Percentiles rank a stretch among this genome's conserved stretches.
Conservation (phyloP, 495 filamentous ascomycete genomes). For the Podospora pseudocomata region DNA sequence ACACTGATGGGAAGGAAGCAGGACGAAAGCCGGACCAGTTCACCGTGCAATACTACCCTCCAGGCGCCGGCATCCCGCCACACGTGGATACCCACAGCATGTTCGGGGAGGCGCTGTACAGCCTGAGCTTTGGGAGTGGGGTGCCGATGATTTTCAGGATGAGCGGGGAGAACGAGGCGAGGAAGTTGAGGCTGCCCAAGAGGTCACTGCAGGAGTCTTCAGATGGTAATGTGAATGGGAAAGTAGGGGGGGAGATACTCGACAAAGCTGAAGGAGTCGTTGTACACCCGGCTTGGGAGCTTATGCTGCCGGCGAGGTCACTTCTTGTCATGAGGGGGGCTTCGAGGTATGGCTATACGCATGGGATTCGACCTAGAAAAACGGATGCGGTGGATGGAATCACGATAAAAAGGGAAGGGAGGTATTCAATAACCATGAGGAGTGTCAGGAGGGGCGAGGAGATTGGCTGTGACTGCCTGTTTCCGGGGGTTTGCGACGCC, state of each 20-base stretch:
- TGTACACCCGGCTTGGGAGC: conserved; percentile 21
- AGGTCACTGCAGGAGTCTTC: conserved; percentile 17
- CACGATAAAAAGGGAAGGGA: conserved; percentile 22
- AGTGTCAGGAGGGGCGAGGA: conserved; percentile 20
- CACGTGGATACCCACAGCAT: conserved; percentile 36
- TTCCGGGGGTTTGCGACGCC: conserved; percentile 33
- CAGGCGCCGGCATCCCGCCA: conserved; percentile 34
- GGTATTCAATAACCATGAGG: conserved; percentile 35
- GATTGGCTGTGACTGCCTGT: conserved; percentile 27
- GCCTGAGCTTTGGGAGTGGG: conserved; percentile 28
- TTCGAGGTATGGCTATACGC: conserved; percentile 31
- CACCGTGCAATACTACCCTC: conserved; percentile 35
- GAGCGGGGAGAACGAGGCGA: conserved; percentile 31
- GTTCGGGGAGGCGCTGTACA: conserved; percentile 34
- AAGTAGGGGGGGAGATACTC: background rate
- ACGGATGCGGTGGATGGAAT: conserved; percentile 28
- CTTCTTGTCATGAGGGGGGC: conserved; percentile 32
- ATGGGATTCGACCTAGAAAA: conserved; percentile 31
- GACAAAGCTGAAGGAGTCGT: background rate
- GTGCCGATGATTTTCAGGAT: conserved; percentile 31
- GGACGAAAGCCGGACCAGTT: conserved; percentile 31
- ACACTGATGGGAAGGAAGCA: background rate
- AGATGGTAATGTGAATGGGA: background rate
- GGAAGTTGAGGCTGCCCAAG: conserved; percentile 33
- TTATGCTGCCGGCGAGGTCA: conserved; percentile 28